A percentile compares a stretch with the other conserved stretches of the same genome.
These are phyloP conservation scores for Mycena floridula DNA, from an alignment of 768 basidiomycete genomes.

Conservation along the genomic window DNA sequence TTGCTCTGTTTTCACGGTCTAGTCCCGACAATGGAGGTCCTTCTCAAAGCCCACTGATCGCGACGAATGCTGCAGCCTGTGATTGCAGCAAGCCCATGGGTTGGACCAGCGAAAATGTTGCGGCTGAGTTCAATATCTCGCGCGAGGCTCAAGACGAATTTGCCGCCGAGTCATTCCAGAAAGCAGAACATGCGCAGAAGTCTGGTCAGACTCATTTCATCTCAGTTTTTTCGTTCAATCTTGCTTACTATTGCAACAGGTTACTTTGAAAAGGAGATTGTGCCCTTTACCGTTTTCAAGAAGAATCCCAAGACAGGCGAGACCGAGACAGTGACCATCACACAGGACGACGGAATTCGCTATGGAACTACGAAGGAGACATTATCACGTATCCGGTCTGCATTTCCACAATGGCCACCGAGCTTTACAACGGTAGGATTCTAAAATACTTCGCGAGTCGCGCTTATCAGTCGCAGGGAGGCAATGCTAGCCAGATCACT, in stretches of 20 bases:
- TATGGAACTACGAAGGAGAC: constrained; percentile 64
- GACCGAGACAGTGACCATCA: constrained; percentile 46
- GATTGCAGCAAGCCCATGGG: constrained; percentile 77
- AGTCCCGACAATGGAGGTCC: constrained; percentile 65
- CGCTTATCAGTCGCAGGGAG: no score
- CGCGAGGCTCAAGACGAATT: constrained; percentile 73
- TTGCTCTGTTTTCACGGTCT: constrained; percentile 5
- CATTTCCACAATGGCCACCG: constrained; percentile 81
- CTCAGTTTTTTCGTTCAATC: no score
- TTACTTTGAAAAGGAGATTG: constrained; percentile 62
- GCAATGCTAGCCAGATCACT: constrained; percentile 82
- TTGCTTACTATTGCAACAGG: no score
- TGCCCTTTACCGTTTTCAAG: constrained; percentile 64
- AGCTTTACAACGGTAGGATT: constrained; percentile 65
- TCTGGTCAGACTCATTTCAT: no score
- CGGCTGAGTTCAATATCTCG: constrained; percentile 62
- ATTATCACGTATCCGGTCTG: constrained; percentile 59
- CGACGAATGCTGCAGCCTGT: constrained; percentile 44
- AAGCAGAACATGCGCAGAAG: constrained; percentile 70
- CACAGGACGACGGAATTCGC: constrained; percentile 74
- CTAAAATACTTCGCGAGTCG: no score
- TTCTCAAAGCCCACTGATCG: constrained; percentile 54
- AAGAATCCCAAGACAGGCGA: constrained; percentile 51
- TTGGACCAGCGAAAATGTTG: constrained; percentile 88
- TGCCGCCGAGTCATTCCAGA: constrained; percentile 71